Evolutionary conservation across 1,284 basidiomycete species (phyloP), one percentile per base, ranked within the genome.

Genomic region (Melampsora abietis-canadensis): DNA sequence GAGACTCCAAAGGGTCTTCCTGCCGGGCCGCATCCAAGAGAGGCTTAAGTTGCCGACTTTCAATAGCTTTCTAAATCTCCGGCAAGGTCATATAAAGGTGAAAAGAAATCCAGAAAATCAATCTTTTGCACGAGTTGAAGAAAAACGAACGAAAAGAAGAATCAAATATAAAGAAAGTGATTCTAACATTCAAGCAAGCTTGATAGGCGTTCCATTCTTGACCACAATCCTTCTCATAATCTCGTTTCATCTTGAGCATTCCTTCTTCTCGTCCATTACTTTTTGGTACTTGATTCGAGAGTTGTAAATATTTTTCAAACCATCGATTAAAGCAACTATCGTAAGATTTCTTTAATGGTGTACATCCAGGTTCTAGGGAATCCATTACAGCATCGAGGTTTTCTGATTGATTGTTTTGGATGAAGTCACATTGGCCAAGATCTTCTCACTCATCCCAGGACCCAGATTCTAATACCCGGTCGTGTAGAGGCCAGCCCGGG

Each of bases 321-420:
- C 81, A 82, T 10, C 74, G 44, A 68, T 81, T 79, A 76, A 82
- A 82, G 74, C 81, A 82, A 1, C 77, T 47, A 66, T 82, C 81
- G 76, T 82, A 82, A 14, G 77, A 77, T 64, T 82, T 80, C 76
- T 82, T 82, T 60, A 80, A 77, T 2, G 79, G 78, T 12, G 81
- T 82, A 72, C 81, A 82, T 66, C 79, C 77, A 2, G 81, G 77
- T 12, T 80, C 78, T 46, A 82, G 76, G 4, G 81, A 82, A 4
- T 80, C 77, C 79, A 82, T 82, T 10, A 40, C 10, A 40, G 40
- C 12, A 40, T 40, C 8, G 40, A 40, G 1, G 10, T 40, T 14
- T 8, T 12, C 10, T 40, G 40, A 14, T 1, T 40, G 12, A 40
- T 40, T 40, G 40, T 14, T 40, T 40, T 40, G 40, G 40, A 40